Conservation (phyloP, 139 green algal species). For the Chloropicon primus region DNA sequence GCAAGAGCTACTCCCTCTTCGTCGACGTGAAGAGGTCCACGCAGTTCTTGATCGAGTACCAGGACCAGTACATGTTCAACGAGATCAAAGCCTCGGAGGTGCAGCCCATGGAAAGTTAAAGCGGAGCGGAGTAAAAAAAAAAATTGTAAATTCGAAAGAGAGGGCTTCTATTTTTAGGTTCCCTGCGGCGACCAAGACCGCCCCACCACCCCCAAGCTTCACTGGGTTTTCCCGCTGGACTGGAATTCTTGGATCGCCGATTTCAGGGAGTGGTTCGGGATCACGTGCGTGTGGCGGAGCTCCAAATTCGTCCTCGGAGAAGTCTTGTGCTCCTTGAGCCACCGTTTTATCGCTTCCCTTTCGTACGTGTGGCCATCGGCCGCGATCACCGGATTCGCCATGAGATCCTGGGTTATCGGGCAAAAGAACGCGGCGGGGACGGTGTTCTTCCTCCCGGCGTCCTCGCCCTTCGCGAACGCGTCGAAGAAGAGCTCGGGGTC, state of each 20-base stretch:
- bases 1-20: slow-evolving; percentile 87
- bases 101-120: slow-evolving; percentile 14
- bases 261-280: background rate
- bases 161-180: no score
- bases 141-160: no score
- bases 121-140: background rate
- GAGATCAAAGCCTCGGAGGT: slow-evolving; percentile 41
- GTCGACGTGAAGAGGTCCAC: slow-evolving; percentile 81
- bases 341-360: slow-evolving; percentile 37
- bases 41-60: slow-evolving; percentile 88
- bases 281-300: background rate
- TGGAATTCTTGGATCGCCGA: background rate
- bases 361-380: slow-evolving; percentile 65
- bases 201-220: no score
- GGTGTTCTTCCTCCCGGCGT: background rate
- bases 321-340: slow-evolving; percentile 31
- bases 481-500: background rate
- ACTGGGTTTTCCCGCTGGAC: no score
- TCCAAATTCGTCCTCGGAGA: slow-evolving; percentile 40
- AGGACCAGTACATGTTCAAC: slow-evolving; percentile 98
- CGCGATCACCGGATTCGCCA: slow-evolving; percentile 53
- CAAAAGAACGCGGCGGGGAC: slow-evolving; percentile 18
- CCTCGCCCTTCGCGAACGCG: background rate
- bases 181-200: no score
- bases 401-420: slow-evolving; percentile 33